A percentile compares a stretch with the other conserved stretches of the same genome.
Evolutionary conservation across 139 green algal species (phyloP).

Genomic region (Auxenochlorella pyrenoidosa): DNA sequence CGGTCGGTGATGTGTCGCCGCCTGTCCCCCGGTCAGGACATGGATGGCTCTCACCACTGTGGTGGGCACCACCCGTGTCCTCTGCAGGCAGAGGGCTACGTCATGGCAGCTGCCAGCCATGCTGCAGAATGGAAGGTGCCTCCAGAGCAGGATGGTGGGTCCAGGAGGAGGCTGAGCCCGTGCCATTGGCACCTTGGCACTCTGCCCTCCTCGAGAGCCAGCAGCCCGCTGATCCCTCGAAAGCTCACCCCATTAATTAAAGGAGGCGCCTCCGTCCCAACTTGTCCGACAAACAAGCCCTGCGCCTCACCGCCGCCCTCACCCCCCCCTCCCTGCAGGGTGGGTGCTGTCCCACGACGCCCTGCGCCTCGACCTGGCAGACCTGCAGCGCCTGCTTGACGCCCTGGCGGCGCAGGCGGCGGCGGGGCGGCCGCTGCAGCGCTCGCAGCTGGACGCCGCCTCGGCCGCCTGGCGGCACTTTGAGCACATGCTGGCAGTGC

Average conservation of each 20-base stretch:
- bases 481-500: conserved; percentile 21
- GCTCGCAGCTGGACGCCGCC: not conserved
- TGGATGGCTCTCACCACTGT: too few species aligned
- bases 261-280: too few species aligned
- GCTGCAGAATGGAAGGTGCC: conserved; percentile 2
- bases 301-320: too few species aligned
- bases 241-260: too few species aligned
- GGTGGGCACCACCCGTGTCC: not conserved
- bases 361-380: conserved; percentile 22
- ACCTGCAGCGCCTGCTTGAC: conserved; percentile 9
- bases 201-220: too few species aligned
- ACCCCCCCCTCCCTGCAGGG: not conserved
- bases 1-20: too few species aligned
- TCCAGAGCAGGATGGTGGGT: not conserved
- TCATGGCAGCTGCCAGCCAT: not conserved
- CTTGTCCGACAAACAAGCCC: too few species aligned
- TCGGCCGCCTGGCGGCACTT: not conserved
- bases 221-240: too few species aligned
- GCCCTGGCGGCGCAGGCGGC: not conserved
- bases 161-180: too few species aligned
- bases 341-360: conserved; percentile 30
- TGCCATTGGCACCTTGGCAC: too few species aligned
- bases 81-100: not conserved
- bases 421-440: not conserved
- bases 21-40: too few species aligned